Conservation (phyloP, 202 grass and related monocot species). For the Schoenoplectus tabernaemontani region DNA sequence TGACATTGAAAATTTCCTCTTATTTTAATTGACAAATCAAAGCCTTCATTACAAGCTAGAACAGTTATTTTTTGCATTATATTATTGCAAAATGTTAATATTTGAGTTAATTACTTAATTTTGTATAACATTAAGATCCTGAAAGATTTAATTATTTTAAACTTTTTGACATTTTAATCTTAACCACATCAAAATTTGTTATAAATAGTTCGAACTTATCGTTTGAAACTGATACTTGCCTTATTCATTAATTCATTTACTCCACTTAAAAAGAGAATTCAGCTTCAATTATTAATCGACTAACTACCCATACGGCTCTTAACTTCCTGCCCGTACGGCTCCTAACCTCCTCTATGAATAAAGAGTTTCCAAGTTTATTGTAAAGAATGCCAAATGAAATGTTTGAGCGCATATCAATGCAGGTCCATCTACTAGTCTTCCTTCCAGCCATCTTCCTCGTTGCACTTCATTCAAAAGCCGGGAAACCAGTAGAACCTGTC, state of each 20-base stretch:
- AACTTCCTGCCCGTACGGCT: background rate
- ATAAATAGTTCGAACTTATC: background rate
- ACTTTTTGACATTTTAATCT: too few relatives aligned
- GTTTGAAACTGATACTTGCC: background rate
- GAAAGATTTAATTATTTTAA: too few relatives aligned
- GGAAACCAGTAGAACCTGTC: background rate
- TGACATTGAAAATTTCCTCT: too few relatives aligned
- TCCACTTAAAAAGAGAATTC: background rate
- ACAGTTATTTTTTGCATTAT: too few relatives aligned
- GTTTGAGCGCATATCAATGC: background rate
- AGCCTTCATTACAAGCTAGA: too few relatives aligned
- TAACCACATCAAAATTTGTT: too few relatives aligned
- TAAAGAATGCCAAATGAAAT: background rate
- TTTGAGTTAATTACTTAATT: too few relatives aligned
- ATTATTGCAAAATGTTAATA: too few relatives aligned
- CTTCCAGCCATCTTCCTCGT: background rate
- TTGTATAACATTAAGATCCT: background rate
- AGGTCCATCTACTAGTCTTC: background rate
- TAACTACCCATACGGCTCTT: background rate
- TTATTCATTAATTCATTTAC: background rate
- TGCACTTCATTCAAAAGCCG: background rate
- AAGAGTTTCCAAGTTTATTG: background rate
- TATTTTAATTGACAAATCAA: too few relatives aligned
- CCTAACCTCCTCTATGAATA: background rate
- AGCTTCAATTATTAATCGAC: background rate